These are phyloP conservation scores for Telopea speciosissima DNA, from an alignment of 177 flowering plant genomes.

Conservation along the genomic window DNA sequence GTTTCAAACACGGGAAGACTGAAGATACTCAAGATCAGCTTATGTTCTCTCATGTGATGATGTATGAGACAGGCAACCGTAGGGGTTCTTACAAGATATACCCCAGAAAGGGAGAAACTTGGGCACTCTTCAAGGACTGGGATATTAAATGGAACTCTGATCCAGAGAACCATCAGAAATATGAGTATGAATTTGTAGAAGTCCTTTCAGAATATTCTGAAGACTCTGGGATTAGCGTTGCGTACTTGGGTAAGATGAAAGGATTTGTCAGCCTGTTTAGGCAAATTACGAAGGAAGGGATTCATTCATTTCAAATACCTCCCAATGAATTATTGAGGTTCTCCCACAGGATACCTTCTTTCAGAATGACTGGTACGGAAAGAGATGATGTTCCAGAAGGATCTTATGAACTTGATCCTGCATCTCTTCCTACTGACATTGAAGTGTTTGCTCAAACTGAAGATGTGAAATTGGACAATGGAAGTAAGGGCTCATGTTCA, in stretches of 20 bases:
- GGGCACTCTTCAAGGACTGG: conserved; percentile 27
- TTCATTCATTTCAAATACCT: conserved; percentile 12
- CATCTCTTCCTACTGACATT: neutral
- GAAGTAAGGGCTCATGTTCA: neutral
- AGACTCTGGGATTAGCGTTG: conserved; percentile 14
- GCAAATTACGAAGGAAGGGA: neutral
- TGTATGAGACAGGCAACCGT: neutral
- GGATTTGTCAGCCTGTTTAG: conserved; percentile 25
- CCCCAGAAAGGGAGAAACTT: conserved; percentile 28
- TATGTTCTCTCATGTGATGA: conserved; percentile 49
- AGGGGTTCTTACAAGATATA: conserved; percentile 9
- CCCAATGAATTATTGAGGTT: conserved; percentile 21
- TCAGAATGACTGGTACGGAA: conserved; percentile 7
- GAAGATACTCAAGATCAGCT: conserved; percentile 13
- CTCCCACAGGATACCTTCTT: conserved; percentile 21
- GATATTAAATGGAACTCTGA: conserved; percentile 22
- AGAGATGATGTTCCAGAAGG: conserved; percentile 9
- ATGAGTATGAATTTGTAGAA: conserved; percentile 27
- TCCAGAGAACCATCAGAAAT: conserved; percentile 13
- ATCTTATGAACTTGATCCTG: conserved; percentile 15
- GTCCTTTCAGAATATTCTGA: conserved; percentile 22
- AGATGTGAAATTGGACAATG: neutral
- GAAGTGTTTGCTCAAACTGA: conserved; percentile 2
- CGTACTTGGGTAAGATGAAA: conserved; percentile 19
- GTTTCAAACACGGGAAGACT: conserved; percentile 19